phyloP scores from a whole-genome alignment of 441 rosid species.

The Gossypium armourianum region DNA sequence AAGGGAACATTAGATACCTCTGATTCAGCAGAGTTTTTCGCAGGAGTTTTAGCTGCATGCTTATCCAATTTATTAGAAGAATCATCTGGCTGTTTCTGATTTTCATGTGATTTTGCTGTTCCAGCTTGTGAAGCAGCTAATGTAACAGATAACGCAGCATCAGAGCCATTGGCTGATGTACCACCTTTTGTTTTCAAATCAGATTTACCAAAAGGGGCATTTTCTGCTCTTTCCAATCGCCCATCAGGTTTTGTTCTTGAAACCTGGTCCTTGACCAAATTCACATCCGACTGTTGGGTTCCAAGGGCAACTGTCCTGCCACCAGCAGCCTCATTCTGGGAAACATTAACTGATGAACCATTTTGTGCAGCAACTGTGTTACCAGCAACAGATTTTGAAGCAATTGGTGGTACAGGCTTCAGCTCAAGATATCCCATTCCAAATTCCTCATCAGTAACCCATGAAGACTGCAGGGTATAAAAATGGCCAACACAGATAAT shows the following conservation, averaged over 20 bases:
- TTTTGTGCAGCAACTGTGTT: constrained; percentile 34
- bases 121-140: constrained; percentile 34
- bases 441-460: constrained; percentile 99
- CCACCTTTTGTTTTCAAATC: constrained; percentile 61
- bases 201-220: constrained; percentile 35
- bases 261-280: constrained; percentile 47
- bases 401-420: constrained; percentile 56
- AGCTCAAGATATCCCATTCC: constrained; percentile 95
- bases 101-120: constrained; percentile 30
- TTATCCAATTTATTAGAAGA: constrained; percentile 41
- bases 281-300: constrained; percentile 51
- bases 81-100: constrained; percentile 54
- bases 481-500: background rate
- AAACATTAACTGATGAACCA: constrained; percentile 36
- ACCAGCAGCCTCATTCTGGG: constrained; percentile 49
- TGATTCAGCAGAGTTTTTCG: constrained; percentile 46
- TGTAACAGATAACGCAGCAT: constrained; percentile 34
- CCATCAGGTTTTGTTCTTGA: constrained; percentile 64
- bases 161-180: constrained; percentile 40
- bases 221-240: constrained; percentile 54
- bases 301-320: constrained; percentile 32
- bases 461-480: constrained; percentile 53
- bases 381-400: constrained; percentile 44
- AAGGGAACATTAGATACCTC: constrained; percentile 45
- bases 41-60: constrained; percentile 33